A percentile compares a stretch with the other conserved stretches of the same genome.
These are phyloP conservation scores for Monilinia fructigena DNA, from an alignment of 2,329 filamentous ascomycete species.

Conservation along the genomic window DNA sequence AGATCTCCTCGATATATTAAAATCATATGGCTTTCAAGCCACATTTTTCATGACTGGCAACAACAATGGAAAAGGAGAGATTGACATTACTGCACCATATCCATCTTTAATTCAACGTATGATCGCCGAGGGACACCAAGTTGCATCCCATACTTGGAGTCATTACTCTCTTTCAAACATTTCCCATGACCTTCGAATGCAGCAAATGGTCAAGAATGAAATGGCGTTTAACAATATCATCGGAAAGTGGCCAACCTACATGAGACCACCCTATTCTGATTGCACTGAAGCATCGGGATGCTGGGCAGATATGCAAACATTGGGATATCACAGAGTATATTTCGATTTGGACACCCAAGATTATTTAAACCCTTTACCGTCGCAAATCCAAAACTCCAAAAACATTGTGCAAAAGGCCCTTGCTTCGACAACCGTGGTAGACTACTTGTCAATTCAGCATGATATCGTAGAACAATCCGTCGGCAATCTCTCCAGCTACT, in stretches of 20 bases:
- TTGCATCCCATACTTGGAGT: slow-evolving; percentile 57
- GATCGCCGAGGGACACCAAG: slow-evolving; percentile 49
- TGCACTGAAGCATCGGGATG: slow-evolving; percentile 42
- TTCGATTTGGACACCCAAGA: slow-evolving; percentile 52
- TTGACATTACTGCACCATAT: slow-evolving; percentile 45
- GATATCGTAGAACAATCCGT: slow-evolving; percentile 41
- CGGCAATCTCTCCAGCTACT: slow-evolving; percentile 37
- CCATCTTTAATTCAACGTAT: slow-evolving; percentile 46
- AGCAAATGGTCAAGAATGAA: slow-evolving; percentile 53
- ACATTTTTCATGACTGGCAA: slow-evolving; percentile 66
- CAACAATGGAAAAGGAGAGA: slow-evolving; percentile 46
- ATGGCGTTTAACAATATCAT: slow-evolving; percentile 54
- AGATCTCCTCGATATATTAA: slow-evolving; percentile 60
- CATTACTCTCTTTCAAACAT: slow-evolving; percentile 48
- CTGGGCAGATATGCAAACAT: slow-evolving; percentile 37
- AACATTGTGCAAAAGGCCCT: slow-evolving; percentile 44
- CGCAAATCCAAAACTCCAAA: slow-evolving; percentile 47
- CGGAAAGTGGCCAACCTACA: slow-evolving; percentile 53
- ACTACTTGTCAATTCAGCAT: slow-evolving; percentile 47
- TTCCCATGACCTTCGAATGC: slow-evolving; percentile 44
- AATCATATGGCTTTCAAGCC: slow-evolving; percentile 58
- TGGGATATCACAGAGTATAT: slow-evolving; percentile 49
- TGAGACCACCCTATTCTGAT: slow-evolving; percentile 45
- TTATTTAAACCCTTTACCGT: slow-evolving; percentile 46
- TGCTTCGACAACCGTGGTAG: slow-evolving; percentile 31